Base-by-base conservation (phyloP, 805 yeast species). In the Kazachstania taianensis region DNA sequence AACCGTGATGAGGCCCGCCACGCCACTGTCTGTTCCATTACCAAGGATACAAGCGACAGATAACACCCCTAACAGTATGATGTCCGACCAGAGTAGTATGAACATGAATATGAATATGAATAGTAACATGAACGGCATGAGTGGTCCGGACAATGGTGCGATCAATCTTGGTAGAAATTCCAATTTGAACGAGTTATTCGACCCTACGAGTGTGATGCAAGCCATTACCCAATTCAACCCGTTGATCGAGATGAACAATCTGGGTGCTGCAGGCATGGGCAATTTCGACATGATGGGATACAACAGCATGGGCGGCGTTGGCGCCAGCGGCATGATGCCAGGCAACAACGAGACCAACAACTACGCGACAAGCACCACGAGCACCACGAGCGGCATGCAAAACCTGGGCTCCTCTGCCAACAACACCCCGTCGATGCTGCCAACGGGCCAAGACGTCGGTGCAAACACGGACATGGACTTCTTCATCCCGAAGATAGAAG, bases 201-300 rank as follows among this genome's bases (percentile, higher is more conserved):
- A 55, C 32, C 56, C 59, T 9, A 48, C 57, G 1, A 49, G 49
- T 32, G 44, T 55, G 8, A 52, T 52, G 16, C 59, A 55, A 39
- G 61, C 59, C 22, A 38, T 38, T 22, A 35, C 25, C 9, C 35
- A 38, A 28, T 33, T 38, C 20, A 38, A 35, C 19, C 37, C 41
- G 20, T 16, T 24, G 22, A 13, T 31, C 10, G 30, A 34, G 18
- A 19, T 33, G 8, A 33, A 27, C 30, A 37, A 35, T 23, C 17
- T 32, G 7, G 19, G 30, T 20, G 19, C 18, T 24, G 27, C 17
- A 23, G 16, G 20, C 28, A 36, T 30, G 34, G 20, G 19, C 25
- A 27, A 30, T 25, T 22, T 22, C 12, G 32, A 12, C 10, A 19
- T 9, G 12, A n/a, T n/a, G n/a, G n/a, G n/a, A n/a, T n/a, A 13